Evolutionary conservation across 176 grass and related monocot genomes (phyloP).

Genomic region (Dactylis glomerata): DNA sequence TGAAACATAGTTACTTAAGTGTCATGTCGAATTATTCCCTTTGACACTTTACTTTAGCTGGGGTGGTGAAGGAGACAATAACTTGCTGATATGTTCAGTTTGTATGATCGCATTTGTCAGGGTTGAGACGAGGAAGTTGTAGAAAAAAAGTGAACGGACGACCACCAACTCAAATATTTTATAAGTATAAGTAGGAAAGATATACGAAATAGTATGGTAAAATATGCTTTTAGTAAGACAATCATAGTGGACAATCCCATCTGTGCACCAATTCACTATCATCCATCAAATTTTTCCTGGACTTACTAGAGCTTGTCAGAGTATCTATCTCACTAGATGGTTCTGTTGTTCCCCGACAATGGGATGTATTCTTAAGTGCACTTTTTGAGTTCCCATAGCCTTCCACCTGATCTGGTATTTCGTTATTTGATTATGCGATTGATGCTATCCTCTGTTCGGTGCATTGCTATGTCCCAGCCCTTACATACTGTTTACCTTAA

Average conservation of each 20-base stretch:
- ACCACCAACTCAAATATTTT: not conserved
- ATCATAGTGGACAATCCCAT: not conserved
- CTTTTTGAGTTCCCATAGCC: no score
- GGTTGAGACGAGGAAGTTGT: no score
- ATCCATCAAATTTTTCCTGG: conserved; percentile 2
- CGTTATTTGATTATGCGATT: no score
- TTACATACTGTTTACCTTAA: not conserved
- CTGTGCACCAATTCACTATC: not conserved
- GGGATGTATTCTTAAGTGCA: not conserved
- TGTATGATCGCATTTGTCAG: no score
- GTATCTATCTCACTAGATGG: not conserved
- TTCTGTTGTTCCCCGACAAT: not conserved
- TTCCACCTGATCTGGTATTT: no score
- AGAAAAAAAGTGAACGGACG: not conserved
- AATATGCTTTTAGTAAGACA: not conserved
- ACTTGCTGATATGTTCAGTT: not conserved
- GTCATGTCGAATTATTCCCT: not conserved
- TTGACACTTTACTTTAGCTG: not conserved
- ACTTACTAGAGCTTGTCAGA: not conserved
- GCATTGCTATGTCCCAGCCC: not conserved
- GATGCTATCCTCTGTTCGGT: no score
- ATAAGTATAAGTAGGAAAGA: not conserved
- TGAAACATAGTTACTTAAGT: not conserved
- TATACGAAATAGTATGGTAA: not conserved
- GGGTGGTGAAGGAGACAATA: not conserved